phyloP scores from a whole-genome alignment of 2,329 filamentous ascomycete species.

The Neopestalotiopsis clavispora region DNA sequence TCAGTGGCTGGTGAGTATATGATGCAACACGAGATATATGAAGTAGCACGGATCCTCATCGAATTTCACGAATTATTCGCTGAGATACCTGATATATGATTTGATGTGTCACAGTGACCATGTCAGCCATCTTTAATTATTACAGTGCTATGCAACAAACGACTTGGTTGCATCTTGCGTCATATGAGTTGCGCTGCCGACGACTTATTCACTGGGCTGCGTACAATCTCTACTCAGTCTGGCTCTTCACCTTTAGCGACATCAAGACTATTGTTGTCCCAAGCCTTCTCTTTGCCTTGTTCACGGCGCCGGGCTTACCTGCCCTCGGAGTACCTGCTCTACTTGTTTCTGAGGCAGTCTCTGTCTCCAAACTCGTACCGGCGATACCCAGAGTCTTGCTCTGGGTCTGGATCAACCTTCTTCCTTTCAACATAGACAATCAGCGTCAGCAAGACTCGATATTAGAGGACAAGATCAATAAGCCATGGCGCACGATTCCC shows the following conservation, averaged over 20 bases:
- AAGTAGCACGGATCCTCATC: neutral
- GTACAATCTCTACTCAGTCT: conserved; percentile 21
- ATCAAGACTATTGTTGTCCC: conserved; percentile 30
- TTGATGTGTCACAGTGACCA: neutral
- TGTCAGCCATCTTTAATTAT: neutral
- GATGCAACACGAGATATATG: neutral
- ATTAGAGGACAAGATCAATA: conserved; percentile 35
- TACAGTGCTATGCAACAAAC: neutral
- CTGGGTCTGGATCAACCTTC: conserved; percentile 35
- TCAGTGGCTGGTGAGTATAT: neutral
- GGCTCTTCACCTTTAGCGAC: conserved; percentile 31
- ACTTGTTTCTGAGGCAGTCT: neutral
- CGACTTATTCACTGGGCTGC: neutral
- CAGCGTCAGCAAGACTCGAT: conserved; percentile 30
- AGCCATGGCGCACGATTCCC: conserved; percentile 38
- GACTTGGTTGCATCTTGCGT: neutral
- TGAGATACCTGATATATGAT: neutral
- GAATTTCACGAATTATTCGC: neutral
- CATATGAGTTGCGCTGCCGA: neutral
- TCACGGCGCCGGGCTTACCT: conserved; percentile 10
- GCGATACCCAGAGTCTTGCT: conserved; percentile 22
- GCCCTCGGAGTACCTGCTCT: neutral
- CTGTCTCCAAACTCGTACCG: neutral
- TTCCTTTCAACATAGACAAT: conserved; percentile 35
- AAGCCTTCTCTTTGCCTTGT: conserved; percentile 22